These are phyloP conservation scores for Starmerella apis DNA, from an alignment of 805 yeast species.

Conservation along the genomic window DNA sequence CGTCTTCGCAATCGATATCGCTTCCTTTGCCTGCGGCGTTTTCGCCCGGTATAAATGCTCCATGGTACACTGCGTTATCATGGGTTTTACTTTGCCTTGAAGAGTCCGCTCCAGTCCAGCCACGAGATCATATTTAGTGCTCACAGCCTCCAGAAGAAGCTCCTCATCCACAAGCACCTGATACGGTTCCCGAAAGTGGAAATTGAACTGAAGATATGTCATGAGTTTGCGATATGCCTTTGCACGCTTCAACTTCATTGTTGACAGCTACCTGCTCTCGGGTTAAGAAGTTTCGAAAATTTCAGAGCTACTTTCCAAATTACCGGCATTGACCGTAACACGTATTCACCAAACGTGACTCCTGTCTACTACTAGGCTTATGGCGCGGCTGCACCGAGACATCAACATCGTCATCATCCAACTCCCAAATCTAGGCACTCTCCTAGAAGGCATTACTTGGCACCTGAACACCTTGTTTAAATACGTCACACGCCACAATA, in stretches of 20 bases:
- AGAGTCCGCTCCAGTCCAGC: slow-evolving; percentile 71
- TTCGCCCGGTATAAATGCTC: slow-evolving; percentile 65
- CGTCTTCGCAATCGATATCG: slow-evolving; percentile 68
- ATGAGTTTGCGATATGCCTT: slow-evolving; percentile 88
- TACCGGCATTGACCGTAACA: neutral
- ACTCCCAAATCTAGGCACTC: too few species aligned
- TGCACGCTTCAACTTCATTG: slow-evolving; percentile 93
- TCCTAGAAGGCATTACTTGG: too few species aligned
- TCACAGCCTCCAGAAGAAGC: slow-evolving; percentile 52
- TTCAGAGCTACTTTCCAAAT: neutral
- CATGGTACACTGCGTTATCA: slow-evolving; percentile 95
- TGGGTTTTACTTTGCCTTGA: slow-evolving; percentile 72
- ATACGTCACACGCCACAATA: neutral
- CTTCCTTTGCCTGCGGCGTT: slow-evolving; percentile 45
- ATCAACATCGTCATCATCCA: neutral
- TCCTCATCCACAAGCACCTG: slow-evolving; percentile 83
- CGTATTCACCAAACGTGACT: neutral
- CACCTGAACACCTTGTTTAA: neutral
- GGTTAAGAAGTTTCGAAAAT: neutral
- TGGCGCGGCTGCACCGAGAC: neutral
- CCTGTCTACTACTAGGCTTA: neutral
- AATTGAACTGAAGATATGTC: slow-evolving; percentile 71
- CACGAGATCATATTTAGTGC: slow-evolving; percentile 64
- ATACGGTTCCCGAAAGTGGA: slow-evolving; percentile 87
- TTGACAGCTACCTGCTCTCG: slow-evolving; percentile 7